Evolutionary conservation across 441 rosid genomes (phyloP), one percentile per base, ranked within the genome.

Genomic region (Flueggea neowawraea): DNA sequence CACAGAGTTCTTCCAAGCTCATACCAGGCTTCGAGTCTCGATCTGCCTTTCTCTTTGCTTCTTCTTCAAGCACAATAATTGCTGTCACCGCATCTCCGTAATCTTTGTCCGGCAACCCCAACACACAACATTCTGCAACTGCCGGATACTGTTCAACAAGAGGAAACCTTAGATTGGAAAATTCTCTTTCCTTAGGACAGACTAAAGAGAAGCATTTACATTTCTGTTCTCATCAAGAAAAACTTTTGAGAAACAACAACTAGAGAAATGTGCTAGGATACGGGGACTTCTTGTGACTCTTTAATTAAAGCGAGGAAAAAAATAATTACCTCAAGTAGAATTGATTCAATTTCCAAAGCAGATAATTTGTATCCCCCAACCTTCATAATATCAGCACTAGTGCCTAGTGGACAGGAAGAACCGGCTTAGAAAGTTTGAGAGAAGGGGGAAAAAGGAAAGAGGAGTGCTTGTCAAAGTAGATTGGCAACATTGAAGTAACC

Each of bases 301-400:
- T 7, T 31, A 60, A 32, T 16, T 33, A 52, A 54, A 58, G 28
- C 28, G 28, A 33, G 54, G 49, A 39, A 33, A 44, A n/a, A 55
- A 56, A 31, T 45, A 33, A 61, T 78, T 80, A 89, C 99, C 97
- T 91, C 92, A 63, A 95, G 76, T 69, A 95, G 81, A 71, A 80
- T 77, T 28, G 99, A 88, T 86, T 95, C 99, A 28, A 95, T 91
- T 78, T 95, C 97, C 59, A 95, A 75, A 17, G 99, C 99, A 13
- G 99, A 95, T 57, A 95, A 75, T 57, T 95, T 95, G 83, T 89
- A 95, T 69, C 99, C 99, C 16, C 97, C 99, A 63, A 89, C 99
- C 76, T 95, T 95, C 90, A 91, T 88, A 44, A 95, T 95, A 76
- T 95, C 99, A 41, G 97, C 97, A 69, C 84, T 95, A 3, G 86